These are phyloP conservation scores for Saccharomycopsis oosterbeekiorum DNA, from an alignment of 805 yeast genomes.

Conservation along the genomic window DNA sequence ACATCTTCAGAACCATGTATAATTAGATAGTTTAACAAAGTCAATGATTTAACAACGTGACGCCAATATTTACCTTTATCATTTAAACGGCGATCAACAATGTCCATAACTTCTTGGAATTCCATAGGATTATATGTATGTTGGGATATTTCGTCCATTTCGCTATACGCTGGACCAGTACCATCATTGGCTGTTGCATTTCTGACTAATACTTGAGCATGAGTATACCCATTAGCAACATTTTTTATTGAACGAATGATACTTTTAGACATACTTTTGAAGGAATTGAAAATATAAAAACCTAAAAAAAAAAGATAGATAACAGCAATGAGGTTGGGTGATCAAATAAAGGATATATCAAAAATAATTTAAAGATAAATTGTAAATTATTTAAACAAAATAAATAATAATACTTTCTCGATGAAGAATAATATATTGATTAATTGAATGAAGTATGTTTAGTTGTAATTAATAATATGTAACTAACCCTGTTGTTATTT, in stretches of 20 bases:
- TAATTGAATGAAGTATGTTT: too few relatives aligned
- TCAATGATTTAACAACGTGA: slow-evolving; percentile 85
- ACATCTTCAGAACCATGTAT: slow-evolving; percentile 82
- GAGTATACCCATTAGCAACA: slow-evolving; percentile 80
- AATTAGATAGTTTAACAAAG: slow-evolving; percentile 80
- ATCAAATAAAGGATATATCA: not conserved
- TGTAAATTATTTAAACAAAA: too few relatives aligned
- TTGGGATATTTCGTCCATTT: slow-evolving; percentile 76
- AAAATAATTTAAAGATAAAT: too few relatives aligned
- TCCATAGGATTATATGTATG: slow-evolving; percentile 64
- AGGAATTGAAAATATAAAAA: not conserved
- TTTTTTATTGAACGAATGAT: slow-evolving; percentile 80
- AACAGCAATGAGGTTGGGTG: not conserved
- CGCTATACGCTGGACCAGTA: slow-evolving; percentile 68
- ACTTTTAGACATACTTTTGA: slow-evolving; percentile 52
- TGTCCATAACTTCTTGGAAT: slow-evolving; percentile 84
- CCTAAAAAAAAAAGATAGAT: not conserved
- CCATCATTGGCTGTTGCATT: slow-evolving; percentile 88
- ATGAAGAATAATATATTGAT: too few relatives aligned
- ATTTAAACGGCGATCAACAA: slow-evolving; percentile 82
- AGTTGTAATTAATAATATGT: too few relatives aligned
- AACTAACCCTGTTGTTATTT: too few relatives aligned
- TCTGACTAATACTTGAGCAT: slow-evolving; percentile 79
- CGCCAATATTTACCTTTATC: slow-evolving; percentile 98
- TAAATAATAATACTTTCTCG: too few relatives aligned